Percentiles rank a stretch among this genome's conserved stretches.
Conservation (phyloP, 495 filamentous ascomycete genomes). For the Hypoxylon perforatum region DNA sequence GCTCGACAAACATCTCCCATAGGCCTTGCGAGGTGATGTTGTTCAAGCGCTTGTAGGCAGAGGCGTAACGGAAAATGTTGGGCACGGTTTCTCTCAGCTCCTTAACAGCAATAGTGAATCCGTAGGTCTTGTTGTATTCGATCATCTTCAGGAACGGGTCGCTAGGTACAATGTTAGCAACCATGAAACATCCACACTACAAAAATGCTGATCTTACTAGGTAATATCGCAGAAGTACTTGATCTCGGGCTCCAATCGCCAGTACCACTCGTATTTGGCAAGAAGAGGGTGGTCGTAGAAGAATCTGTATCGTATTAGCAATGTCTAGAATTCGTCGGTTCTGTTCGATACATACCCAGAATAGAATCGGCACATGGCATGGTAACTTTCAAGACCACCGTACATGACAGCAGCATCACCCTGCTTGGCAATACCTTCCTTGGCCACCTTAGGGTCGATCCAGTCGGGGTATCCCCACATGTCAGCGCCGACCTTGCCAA, state of each 20-base stretch:
- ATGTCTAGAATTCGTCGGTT: constrained; percentile 2
- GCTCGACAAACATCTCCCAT: constrained; percentile 99
- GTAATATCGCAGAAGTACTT: constrained; percentile 99
- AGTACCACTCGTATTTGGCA: constrained; percentile 99
- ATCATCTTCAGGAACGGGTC: constrained; percentile 97
- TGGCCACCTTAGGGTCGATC: constrained; percentile 91
- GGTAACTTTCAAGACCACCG: constrained; percentile 98
- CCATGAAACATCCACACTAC: not conserved
- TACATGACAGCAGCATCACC: constrained; percentile 99
- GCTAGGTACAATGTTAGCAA: constrained; percentile 57
- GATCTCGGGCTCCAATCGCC: constrained; percentile 99
- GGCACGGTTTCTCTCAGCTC: constrained; percentile 98
- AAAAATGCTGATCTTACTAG: constrained; percentile 72
- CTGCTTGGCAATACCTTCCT: constrained; percentile 94
- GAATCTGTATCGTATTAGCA: constrained; percentile 66
- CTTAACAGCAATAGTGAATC: constrained; percentile 99
- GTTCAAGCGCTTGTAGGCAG: constrained; percentile 95
- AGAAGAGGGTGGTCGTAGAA: constrained; percentile 98
- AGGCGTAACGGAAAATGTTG: constrained; percentile 99
- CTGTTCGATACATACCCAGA: constrained; percentile 73
- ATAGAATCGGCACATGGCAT: constrained; percentile 98
- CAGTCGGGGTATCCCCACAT: constrained; percentile 99
- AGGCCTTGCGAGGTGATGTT: constrained; percentile 91
- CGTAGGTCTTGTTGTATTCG: constrained; percentile 94
- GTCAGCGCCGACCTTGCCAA: constrained; percentile 88